Percentiles rank a stretch among this genome's conserved stretches.
Evolutionary conservation across 139 green algal genomes (phyloP).

Genomic region (Micractinium conductrix): DNA sequence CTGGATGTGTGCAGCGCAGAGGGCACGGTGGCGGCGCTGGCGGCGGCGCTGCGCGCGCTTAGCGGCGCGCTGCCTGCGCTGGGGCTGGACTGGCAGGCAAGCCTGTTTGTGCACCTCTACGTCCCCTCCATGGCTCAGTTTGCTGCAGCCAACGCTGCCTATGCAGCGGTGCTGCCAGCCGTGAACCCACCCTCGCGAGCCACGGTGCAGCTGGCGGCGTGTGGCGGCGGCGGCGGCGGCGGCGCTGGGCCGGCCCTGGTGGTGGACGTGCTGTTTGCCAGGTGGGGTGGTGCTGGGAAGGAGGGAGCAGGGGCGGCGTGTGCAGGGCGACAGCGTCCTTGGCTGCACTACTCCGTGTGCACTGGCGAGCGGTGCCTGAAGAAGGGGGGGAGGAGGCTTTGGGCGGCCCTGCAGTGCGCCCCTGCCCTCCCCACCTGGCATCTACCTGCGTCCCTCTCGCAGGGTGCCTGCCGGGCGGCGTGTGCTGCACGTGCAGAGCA

Average conservation of each 20-base stretch:
- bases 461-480: conserved; percentile 39
- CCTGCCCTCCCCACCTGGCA: background rate
- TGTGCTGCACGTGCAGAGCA: conserved; percentile 96
- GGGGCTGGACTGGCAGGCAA: conserved; percentile 41
- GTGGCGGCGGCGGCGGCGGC: background rate
- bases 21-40: conserved; percentile 17
- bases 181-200: conserved; percentile 81
- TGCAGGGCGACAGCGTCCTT: no score
- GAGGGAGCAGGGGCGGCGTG: no score
- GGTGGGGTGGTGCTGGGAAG: no score
- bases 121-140: conserved; percentile 92
- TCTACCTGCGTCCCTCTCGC: background rate
- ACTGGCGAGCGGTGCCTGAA: no score
- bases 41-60: conserved; percentile 16
- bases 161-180: conserved; percentile 75
- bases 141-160: conserved; percentile 83
- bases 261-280: conserved; percentile 41
- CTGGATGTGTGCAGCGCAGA: background rate
- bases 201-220: conserved; percentile 64
- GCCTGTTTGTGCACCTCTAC: conserved; percentile 89
- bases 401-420: no score
- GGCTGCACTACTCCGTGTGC: no score
- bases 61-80: background rate
- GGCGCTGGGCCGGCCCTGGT: background rate
- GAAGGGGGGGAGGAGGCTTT: no score